A percentile compares a stretch with the other conserved stretches of the same genome.
Evolutionary conservation across 1,139 yeast genomes (phyloP).

Genomic region (Blastobotrys proliferans): DNA sequence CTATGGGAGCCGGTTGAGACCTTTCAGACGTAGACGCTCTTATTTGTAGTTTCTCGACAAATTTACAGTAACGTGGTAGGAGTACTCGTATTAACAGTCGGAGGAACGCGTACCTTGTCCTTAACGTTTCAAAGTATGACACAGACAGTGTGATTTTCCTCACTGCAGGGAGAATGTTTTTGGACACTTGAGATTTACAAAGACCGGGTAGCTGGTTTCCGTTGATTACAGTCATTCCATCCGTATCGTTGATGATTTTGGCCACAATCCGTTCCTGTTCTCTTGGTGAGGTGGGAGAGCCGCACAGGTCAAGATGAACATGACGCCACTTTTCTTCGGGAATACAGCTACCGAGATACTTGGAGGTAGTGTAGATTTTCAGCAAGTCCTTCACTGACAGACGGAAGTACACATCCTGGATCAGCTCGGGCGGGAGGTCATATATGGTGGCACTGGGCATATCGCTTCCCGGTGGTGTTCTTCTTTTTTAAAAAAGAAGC

Average conservation of each 20-base stretch:
- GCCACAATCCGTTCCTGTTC: constrained; percentile 6
- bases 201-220: constrained; percentile 2
- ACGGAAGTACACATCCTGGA: constrained; percentile 7
- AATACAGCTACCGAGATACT: constrained; percentile 2
- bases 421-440: constrained; percentile 11
- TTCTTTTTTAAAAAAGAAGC: too few species aligned
- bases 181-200: constrained; percentile 7
- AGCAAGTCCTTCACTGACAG: constrained; percentile 5
- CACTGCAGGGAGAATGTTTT: constrained; percentile 5
- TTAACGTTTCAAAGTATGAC: constrained; percentile 7
- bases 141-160: constrained; percentile 7
- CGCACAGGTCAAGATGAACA: constrained; percentile 7
- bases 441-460: not conserved
- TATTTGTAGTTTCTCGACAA: not conserved
- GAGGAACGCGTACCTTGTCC: constrained; percentile 3
- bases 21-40: constrained; percentile 7
- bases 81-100: constrained; percentile 6
- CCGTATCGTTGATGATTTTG: constrained; percentile 1
- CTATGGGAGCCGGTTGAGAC: constrained; percentile 3
- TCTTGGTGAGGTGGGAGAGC: too few species aligned
- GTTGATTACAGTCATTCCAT: not conserved
- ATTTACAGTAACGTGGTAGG: constrained; percentile 1
- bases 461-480: too few species aligned
- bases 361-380: constrained; percentile 5
- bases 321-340: constrained; percentile 7